Evolutionary conservation across 176 grass and related monocot genomes (phyloP), one percentile per base, ranked within the genome.

Genomic region (Oryza punctata): DNA sequence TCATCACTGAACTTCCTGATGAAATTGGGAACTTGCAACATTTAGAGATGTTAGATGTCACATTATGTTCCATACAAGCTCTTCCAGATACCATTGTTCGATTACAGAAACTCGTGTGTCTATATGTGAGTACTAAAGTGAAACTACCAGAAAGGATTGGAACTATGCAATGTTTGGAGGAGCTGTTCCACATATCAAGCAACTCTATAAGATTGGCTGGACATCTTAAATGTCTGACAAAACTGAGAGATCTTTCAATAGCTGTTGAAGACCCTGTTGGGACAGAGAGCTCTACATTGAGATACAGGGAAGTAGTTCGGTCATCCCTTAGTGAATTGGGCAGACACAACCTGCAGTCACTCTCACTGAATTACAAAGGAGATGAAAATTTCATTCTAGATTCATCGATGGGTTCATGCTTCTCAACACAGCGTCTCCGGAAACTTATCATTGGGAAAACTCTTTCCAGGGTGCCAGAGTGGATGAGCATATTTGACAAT

Each of bases 351-450:
- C 76, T 79, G 44, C 24, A 65, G 65, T 66, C 63, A 46, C 25
- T 79, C 1, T 47, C 61, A 19, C 14, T 78, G 27, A 26, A 78
- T 29, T 78, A 78, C 38, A 66, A 63, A 45, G 76, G 76, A 4
- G 16, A 66, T 47, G 76, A 79, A 67, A 41, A 47, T 47, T 79
- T 79, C 43, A 67, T 79, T n/a, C 61, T 66, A 13, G 76, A 79
- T 30, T n/a, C 76, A 23, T 67, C 76, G 1, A 79, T 79, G 61
- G 40, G 40, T 65, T 78, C 76, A 43, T 78, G 76, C 16, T 79
- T 79, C 24, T 5, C 25, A 45, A 25, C 26, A 0, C 37, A 29
- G 27, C 1, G 16, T 12, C 76, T 79, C 9, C 25, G 13, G 27
- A 47, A 79, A 26, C 19, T 79, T 16, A 3, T n/a, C 26, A 79